These are phyloP conservation scores for Chrysoporthe cubensis DNA, from an alignment of 2,329 filamentous ascomycete species.

Conservation along the genomic window DNA sequence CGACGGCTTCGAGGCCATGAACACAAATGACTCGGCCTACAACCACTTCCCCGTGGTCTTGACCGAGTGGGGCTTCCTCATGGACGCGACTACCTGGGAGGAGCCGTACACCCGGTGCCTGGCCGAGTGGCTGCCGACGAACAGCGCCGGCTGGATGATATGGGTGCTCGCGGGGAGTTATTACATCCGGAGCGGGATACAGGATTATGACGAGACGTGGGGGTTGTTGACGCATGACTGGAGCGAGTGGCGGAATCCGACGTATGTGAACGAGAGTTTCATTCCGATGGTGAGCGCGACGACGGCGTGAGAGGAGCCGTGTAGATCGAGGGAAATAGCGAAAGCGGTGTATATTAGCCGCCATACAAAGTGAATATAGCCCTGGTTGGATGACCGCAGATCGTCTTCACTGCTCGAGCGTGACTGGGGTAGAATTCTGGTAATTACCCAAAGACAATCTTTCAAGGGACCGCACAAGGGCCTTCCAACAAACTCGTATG, in stretches of 20 bases:
- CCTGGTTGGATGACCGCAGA: neutral
- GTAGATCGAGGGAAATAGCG: neutral
- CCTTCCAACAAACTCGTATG: no score
- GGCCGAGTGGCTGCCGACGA: conserved; percentile 50
- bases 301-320: conserved; percentile 27
- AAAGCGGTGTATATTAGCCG: neutral
- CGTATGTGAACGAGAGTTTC: conserved; percentile 47
- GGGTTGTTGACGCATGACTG: conserved; percentile 59
- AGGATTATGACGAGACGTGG: conserved; percentile 63
- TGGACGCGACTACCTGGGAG: conserved; percentile 49
- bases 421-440: no score
- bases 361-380: neutral
- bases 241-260: conserved; percentile 52
- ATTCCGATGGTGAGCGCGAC: conserved; percentile 45
- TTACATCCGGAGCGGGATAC: conserved; percentile 55
- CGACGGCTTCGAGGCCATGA: conserved; percentile 48
- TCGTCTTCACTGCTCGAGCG: no score
- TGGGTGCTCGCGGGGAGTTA: conserved; percentile 65
- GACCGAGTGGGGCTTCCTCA: conserved; percentile 59
- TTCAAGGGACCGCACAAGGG: no score
- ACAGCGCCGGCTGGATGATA: conserved; percentile 59
- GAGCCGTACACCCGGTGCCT: conserved; percentile 58
- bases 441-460: no score
- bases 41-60: conserved; percentile 53
- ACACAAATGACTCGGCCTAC: conserved; percentile 34